Conservation (phyloP, 306 rosid species). For the Pueraria montana region DNA sequence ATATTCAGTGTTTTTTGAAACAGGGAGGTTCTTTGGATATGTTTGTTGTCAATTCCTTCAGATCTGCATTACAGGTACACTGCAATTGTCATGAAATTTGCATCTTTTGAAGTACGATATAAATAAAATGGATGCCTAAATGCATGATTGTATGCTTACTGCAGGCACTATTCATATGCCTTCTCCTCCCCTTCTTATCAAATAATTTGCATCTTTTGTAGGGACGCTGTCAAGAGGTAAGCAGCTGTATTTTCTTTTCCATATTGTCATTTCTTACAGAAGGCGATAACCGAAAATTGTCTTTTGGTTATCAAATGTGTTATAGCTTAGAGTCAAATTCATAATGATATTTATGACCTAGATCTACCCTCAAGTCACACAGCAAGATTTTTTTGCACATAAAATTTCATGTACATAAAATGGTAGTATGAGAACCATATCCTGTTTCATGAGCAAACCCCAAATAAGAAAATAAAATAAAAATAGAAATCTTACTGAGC, state of each 20-base stretch:
- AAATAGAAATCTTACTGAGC: neutral
- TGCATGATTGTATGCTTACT: constrained; percentile 44
- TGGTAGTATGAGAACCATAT: neutral
- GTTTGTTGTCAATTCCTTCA: constrained; percentile 91
- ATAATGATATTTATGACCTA: constrained; percentile 24
- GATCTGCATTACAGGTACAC: constrained; percentile 92
- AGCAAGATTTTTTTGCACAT: neutral
- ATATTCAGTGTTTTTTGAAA: constrained; percentile 49
- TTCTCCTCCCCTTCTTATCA: constrained; percentile 87
- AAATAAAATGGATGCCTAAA: constrained; percentile 35
- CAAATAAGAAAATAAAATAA: neutral
- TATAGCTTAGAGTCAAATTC: constrained; percentile 33
- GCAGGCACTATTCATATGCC: constrained; percentile 84
- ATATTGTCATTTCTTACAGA: constrained; percentile 5
- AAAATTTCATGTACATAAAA: constrained; percentile 21
- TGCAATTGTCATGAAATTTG: constrained; percentile 29
- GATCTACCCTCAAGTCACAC: neutral
- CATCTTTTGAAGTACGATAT: constrained; percentile 3
- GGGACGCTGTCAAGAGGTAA: constrained; percentile 75
- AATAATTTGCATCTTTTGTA: too few species aligned
- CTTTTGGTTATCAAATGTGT: neutral
- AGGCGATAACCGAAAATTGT: neutral
- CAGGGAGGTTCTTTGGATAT: constrained; percentile 90
- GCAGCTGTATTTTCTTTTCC: constrained; percentile 47
- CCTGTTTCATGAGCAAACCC: constrained; percentile 9